Evolutionary conservation across 2,329 filamentous ascomycete species (phyloP).

Genomic region (Trematosphaeria pertusa): DNA sequence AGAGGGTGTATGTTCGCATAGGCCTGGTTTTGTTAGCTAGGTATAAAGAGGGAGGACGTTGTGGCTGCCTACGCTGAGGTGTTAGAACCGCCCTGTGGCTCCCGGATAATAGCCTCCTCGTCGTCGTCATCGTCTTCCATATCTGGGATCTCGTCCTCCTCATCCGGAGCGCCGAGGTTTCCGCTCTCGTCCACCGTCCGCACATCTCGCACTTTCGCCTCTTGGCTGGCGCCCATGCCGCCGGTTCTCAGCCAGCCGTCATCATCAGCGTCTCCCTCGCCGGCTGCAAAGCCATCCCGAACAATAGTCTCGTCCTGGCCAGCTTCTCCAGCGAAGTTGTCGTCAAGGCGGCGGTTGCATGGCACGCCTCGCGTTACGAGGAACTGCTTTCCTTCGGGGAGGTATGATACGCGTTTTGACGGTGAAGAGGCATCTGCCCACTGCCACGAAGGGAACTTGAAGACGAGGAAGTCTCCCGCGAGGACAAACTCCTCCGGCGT

Average conservation of each 20-base stretch:
- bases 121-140: slow-evolving; percentile 97
- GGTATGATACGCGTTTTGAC: slow-evolving; percentile 77
- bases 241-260: slow-evolving; percentile 94
- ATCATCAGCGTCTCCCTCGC: slow-evolving; percentile 64
- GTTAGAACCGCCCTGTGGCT: slow-evolving; percentile 57
- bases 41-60: background rate
- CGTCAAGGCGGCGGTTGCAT: slow-evolving; percentile 88
- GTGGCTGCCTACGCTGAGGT: slow-evolving; percentile 59
- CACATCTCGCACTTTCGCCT: slow-evolving; percentile 79
- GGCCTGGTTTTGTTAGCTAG: slow-evolving; percentile 60
- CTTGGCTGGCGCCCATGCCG: slow-evolving; percentile 75
- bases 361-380: slow-evolving; percentile 94
- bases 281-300: slow-evolving; percentile 70
- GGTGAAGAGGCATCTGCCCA: slow-evolving; percentile 91
- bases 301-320: slow-evolving; percentile 88
- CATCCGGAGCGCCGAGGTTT: slow-evolving; percentile 77
- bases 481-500: slow-evolving; percentile 96
- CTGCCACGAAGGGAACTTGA: slow-evolving; percentile 98
- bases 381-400: slow-evolving; percentile 92
- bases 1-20: slow-evolving; percentile 93
- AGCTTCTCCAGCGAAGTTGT: slow-evolving; percentile 89
- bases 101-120: slow-evolving; percentile 90
- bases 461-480: slow-evolving; percentile 95
- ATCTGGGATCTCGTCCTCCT: slow-evolving; percentile 85
- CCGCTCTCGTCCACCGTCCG: slow-evolving; percentile 88